Evolutionary conservation across 257 asterid species (phyloP).

Genomic region (Fraxinus pennsylvanica): DNA sequence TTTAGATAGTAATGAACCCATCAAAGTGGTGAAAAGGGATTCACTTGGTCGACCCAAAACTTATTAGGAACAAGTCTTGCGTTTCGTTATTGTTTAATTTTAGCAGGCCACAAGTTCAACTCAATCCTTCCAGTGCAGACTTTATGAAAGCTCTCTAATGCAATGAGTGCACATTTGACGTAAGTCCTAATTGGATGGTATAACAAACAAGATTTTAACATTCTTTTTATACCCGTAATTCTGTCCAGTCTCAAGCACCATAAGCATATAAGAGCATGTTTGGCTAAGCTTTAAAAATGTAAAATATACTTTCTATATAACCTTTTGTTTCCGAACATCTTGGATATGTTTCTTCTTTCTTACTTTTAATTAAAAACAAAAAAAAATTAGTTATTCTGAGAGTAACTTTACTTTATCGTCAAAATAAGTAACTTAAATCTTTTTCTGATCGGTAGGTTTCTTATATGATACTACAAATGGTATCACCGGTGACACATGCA

Average conservation of each 20-base stretch:
- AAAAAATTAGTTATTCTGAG: background rate
- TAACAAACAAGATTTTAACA: background rate
- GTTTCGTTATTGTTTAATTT: background rate
- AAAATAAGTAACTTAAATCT: slow-evolving; percentile 3
- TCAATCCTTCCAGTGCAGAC: background rate
- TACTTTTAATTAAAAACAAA: no score
- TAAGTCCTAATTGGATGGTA: background rate
- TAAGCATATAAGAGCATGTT: background rate
- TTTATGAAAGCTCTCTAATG: background rate
- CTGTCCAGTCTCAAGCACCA: background rate
- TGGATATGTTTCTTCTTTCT: no score
- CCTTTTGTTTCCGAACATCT: no score
- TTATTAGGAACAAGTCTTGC: background rate
- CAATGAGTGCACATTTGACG: background rate
- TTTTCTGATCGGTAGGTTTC: slow-evolving; percentile 56
- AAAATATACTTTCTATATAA: background rate
- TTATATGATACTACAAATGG: slow-evolving; percentile 68
- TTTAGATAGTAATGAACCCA: no score
- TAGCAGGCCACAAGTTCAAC: background rate
- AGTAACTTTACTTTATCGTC: background rate
- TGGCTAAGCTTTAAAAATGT: background rate
- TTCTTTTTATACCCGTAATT: background rate
- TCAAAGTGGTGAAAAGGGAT: background rate
- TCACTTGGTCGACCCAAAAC: background rate
- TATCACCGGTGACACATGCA: slow-evolving; percentile 86